Percentiles rank a stretch among this genome's conserved stretches.
phyloP scores from a whole-genome alignment of 495 filamentous ascomycete genomes.

The Daldinia bambusicola region DNA sequence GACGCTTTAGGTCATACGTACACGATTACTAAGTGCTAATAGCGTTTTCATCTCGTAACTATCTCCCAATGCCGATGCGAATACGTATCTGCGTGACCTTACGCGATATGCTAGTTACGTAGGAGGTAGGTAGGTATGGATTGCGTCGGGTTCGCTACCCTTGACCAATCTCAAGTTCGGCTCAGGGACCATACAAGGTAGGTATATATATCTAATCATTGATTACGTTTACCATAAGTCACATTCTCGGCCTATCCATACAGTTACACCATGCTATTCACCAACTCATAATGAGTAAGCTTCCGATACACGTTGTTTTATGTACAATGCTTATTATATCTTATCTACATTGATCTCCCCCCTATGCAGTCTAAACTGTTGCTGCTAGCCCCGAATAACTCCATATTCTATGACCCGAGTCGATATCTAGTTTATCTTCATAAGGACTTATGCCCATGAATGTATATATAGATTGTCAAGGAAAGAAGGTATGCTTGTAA shows the following conservation, averaged over 20 bases:
- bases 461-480: not conserved
- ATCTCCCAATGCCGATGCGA: constrained; percentile 30
- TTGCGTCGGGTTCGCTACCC: too few species aligned
- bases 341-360: constrained; percentile 16
- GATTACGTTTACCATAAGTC: not conserved
- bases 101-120: not conserved
- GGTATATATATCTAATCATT: not conserved
- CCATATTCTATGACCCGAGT: constrained; percentile 13
- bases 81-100: not conserved
- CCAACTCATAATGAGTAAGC: not conserved
- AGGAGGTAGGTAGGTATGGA: too few species aligned
- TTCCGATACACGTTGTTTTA: not conserved
- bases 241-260: constrained; percentile 15
- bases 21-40: not conserved
- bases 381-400: constrained; percentile 2
- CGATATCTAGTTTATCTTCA: constrained; percentile 10
- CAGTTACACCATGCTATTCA: constrained; percentile 16
- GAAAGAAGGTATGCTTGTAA: not conserved
- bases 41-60: constrained; percentile 44
- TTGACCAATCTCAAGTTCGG: too few species aligned
- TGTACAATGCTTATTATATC: constrained; percentile 18
- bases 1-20: constrained; percentile 28
- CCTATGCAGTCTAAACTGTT: constrained; percentile 11
- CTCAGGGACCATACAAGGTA: too few species aligned
- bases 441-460: not conserved